These are phyloP conservation scores for Fusarium sp. DNA, from an alignment of 2,329 filamentous ascomycete species.

Conservation along the genomic window DNA sequence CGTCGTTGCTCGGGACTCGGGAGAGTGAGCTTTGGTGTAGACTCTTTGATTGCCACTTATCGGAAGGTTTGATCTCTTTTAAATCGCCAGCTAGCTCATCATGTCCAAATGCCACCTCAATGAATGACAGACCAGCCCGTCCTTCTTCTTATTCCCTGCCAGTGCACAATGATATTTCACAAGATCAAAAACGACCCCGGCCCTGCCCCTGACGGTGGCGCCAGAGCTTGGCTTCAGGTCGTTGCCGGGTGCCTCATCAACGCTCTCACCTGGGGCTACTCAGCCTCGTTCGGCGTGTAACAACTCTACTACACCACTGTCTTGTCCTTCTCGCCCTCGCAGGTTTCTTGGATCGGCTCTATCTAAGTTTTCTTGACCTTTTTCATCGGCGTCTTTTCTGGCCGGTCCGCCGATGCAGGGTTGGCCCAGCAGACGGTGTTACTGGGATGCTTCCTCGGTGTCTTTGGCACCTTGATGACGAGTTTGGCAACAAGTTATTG, in stretches of 20 bases:
- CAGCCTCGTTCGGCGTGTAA: not conserved
- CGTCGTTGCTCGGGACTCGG: no score
- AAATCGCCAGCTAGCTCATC: no score
- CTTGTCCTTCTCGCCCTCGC: not conserved
- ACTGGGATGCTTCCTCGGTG: not conserved
- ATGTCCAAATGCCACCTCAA: no score
- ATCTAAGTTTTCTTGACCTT: slow-evolving; percentile 1
- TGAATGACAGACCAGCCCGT: no score
- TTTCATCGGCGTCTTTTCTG: not conserved
- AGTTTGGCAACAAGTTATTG: not conserved
- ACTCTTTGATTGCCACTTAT: no score
- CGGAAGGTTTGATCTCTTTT: no score
- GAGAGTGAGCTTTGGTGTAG: no score
- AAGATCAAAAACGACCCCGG: not conserved
- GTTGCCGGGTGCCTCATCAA: not conserved
- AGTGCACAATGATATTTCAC: not conserved
- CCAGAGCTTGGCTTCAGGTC: slow-evolving; percentile 3
- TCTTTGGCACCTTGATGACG: not conserved
- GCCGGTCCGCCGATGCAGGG: not conserved
- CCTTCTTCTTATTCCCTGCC: no score
- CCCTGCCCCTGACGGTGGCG: not conserved
- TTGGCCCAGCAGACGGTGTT: not conserved
- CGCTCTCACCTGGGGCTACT: not conserved
- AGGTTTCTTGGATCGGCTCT: not conserved
- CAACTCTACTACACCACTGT: not conserved